Conservation (phyloP, 1,284 basidiomycete species). For the Rhodofomes roseus region DNA sequence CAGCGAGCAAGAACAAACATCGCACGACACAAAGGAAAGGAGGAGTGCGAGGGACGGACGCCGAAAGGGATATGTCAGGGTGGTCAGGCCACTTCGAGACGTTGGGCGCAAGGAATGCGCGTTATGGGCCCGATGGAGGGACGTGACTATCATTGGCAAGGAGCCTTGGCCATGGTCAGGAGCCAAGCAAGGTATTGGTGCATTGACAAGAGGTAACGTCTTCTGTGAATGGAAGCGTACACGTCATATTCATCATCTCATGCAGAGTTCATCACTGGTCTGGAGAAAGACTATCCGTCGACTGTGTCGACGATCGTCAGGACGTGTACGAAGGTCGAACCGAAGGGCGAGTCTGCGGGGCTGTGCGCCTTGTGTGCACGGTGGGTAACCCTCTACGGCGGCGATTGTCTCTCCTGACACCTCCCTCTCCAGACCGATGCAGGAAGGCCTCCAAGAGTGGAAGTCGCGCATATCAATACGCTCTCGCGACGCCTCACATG, state of each 20-base stretch:
- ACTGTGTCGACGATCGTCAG: slow-evolving; percentile 86
- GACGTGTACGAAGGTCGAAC: slow-evolving; percentile 79
- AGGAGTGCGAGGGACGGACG: slow-evolving; percentile 1
- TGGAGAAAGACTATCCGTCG: slow-evolving; percentile 83
- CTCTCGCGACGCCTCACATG: neutral
- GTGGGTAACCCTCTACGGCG: slow-evolving; percentile 37
- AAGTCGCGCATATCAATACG: slow-evolving; percentile 21
- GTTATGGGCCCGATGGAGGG: slow-evolving; percentile 73
- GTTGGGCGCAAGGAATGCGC: slow-evolving; percentile 81
- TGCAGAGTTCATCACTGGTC: slow-evolving; percentile 76
- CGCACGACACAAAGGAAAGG: neutral
- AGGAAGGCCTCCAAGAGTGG: slow-evolving; percentile 20
- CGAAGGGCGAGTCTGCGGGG: slow-evolving; percentile 52
- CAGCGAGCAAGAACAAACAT: neutral
- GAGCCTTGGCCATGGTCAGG: slow-evolving; percentile 42
- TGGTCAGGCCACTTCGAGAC: slow-evolving; percentile 73
- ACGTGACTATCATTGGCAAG: slow-evolving; percentile 48
- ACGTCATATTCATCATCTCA: neutral
- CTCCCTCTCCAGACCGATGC: slow-evolving; percentile 11
- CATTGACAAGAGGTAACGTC: slow-evolving; percentile 67
- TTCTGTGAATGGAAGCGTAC: neutral
- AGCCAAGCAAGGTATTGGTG: slow-evolving; percentile 59
- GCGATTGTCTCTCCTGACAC: neutral
- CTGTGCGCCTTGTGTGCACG: slow-evolving; percentile 71
- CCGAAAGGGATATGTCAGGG: slow-evolving; percentile 35